Evolutionary conservation across 108 stramenopile genomes (phyloP).

Genomic region (Skeletonema tropicum): DNA sequence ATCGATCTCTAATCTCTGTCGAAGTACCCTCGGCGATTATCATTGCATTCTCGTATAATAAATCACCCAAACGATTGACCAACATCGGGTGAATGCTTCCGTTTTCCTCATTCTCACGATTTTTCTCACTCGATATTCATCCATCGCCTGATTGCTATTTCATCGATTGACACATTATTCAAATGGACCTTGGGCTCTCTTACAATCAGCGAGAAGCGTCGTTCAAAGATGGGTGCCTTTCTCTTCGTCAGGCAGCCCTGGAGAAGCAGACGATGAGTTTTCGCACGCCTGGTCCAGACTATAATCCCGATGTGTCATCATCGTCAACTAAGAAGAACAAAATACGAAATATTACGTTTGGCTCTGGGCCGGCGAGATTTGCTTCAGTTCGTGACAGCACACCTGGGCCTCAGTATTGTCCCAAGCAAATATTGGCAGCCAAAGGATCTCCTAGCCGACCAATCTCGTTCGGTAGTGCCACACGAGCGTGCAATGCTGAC

Average conservation of each 20-base stretch:
- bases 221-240: constrained; percentile 48
- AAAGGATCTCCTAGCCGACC: constrained; percentile 11
- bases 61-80: no score
- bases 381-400: constrained; percentile 25
- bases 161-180: constrained; percentile 8
- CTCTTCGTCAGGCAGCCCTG: constrained; percentile 34
- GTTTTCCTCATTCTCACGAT: background rate
- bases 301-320: constrained; percentile 38
- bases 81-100: no score
- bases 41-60: no score
- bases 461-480: constrained; percentile 42
- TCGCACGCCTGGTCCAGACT: constrained; percentile 46
- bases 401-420: background rate
- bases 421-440: background rate
- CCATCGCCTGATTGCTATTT: no score
- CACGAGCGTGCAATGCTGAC: constrained; percentile 35
- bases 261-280: constrained; percentile 28
- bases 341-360: constrained; percentile 51
- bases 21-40: no score
- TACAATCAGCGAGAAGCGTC: constrained; percentile 44
- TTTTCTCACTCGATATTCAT: no score
- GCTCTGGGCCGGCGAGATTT: constrained; percentile 47
- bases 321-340: constrained; percentile 1
- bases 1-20: no score
- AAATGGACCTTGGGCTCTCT: constrained; percentile 28